Base-by-base conservation (phyloP, 352 stramenopile species). In the Phytophthora megakarya region DNA sequence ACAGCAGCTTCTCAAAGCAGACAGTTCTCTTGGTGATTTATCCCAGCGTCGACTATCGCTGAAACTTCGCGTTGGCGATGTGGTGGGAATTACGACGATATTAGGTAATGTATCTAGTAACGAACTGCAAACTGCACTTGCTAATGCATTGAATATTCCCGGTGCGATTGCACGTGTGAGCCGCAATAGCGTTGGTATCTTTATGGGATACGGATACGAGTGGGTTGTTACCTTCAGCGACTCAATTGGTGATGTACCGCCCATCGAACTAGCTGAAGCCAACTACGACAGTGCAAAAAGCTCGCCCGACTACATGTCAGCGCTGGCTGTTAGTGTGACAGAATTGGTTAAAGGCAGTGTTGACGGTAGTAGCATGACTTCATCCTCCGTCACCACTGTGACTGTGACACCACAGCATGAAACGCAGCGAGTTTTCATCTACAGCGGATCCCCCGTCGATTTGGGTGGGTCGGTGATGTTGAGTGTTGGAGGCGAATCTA, bases 391-490 rank as follows among this genome's bases (percentile, higher is more conserved):
- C 18, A 51, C 71, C 7, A 76, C 60, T 5, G 37, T 88, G 0
- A 28, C 45, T 0, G 69, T 90, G 0, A 53, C 22, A 10, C 65
- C 80, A 0, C 16, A 60, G 12, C 51, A 65, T 13, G 86, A 93
- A 56, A 69, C 95, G 1, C 84, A 95, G 33, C 80, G 89, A n/a
- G 56, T 96, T 2, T 84, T 87, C 38, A 72, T 92, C 37, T 92
- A 81, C 28, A 77, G 66, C 0, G 67, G 72, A 25, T 91, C 77
- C 3, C 76, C 72, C n/a, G 69, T 89, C 5, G 83, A 92, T 39
- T 44, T 93, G 0, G 62, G 72, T 8, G 86, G 88, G 0, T 66
- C 58, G 0, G 54, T 96, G n/a, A 66, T 66, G 32, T 26, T 96
- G 25, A 83, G 68, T 19, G 84, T 93, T 59, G 87, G 75, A 35